These are phyloP conservation scores for Histomonas meleagridis DNA, from an alignment of 208 protist genomes.

Conservation along the genomic window DNA sequence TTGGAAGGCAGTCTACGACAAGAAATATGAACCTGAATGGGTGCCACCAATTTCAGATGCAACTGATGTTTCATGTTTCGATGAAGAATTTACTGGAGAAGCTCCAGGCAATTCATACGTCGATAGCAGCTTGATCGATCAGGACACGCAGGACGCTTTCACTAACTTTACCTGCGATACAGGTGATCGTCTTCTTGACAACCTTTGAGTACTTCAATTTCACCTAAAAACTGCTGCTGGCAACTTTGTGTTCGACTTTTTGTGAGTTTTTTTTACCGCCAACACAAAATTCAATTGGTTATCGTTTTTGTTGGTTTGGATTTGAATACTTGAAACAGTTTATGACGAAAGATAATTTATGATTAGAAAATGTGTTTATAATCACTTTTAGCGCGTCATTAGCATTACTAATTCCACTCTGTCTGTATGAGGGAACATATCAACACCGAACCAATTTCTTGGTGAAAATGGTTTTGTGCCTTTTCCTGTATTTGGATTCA, in stretches of 20 bases:
- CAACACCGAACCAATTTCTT: slow-evolving; percentile 6
- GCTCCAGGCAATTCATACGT: background rate
- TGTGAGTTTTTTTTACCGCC: too few relatives aligned
- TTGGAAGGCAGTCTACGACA: slow-evolving; percentile 10
- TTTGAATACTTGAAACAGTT: too few relatives aligned
- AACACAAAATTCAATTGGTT: too few relatives aligned
- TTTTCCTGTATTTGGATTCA: background rate
- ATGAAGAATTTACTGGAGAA: background rate
- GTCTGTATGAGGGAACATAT: slow-evolving; percentile 49
- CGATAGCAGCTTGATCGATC: background rate
- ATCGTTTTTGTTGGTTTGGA: too few relatives aligned
- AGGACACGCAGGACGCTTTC: background rate
- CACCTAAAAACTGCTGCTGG: too few relatives aligned
- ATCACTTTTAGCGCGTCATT: background rate
- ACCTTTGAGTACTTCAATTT: too few relatives aligned
- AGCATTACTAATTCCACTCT: slow-evolving; percentile 21
- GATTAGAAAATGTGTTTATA: too few relatives aligned
- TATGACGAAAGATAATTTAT: too few relatives aligned
- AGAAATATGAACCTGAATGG: slow-evolving; percentile 16
- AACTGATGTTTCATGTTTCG: slow-evolving; percentile 12
- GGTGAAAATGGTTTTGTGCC: slow-evolving; percentile 37
- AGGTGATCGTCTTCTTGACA: too few relatives aligned
- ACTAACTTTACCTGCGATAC: background rate
- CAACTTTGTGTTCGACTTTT: too few relatives aligned
- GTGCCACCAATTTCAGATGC: background rate